Conservation (phyloP, 495 filamentous ascomycete genomes). For the Lentithecium fluviatile region DNA sequence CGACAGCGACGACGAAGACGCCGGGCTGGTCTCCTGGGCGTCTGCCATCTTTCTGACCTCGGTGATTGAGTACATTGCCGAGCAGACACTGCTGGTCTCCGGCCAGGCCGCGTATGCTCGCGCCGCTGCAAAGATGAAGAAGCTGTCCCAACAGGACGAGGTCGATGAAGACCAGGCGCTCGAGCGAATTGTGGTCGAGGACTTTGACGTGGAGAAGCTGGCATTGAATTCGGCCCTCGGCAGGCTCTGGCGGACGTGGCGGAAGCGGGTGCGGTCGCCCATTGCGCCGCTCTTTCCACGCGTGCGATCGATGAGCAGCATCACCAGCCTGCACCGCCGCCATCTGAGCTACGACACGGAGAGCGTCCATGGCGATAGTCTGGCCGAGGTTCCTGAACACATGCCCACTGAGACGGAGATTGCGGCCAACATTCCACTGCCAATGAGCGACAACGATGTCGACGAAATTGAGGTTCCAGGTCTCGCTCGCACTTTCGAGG, state of each 20-base stretch:
- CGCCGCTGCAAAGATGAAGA: slow-evolving; percentile 54
- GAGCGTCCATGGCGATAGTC: not conserved
- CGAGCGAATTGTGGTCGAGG: slow-evolving; percentile 77
- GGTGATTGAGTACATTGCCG: slow-evolving; percentile 90
- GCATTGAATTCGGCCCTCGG: slow-evolving; percentile 85
- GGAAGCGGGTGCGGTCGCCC: slow-evolving; percentile 65
- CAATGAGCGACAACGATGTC: slow-evolving; percentile 65
- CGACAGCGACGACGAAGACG: slow-evolving; percentile 46
- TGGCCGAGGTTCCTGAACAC: slow-evolving; percentile 37
- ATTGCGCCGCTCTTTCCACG: slow-evolving; percentile 39
- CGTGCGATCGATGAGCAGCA: slow-evolving; percentile 23
- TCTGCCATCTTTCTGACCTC: slow-evolving; percentile 95
- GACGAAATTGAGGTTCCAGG: slow-evolving; percentile 73
- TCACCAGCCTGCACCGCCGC: slow-evolving; percentile 24
- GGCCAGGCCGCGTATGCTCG: slow-evolving; percentile 83
- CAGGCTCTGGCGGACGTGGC: slow-evolving; percentile 92
- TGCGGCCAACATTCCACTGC: slow-evolving; percentile 60
- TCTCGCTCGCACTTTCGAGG: slow-evolving; percentile 57
- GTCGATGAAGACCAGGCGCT: slow-evolving; percentile 36
- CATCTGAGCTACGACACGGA: slow-evolving; percentile 27
- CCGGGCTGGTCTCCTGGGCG: slow-evolving; percentile 78
- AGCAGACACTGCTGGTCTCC: slow-evolving; percentile 82
- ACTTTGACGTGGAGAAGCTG: slow-evolving; percentile 88
- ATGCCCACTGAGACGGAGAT: slow-evolving; percentile 42
- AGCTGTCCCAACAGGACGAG: slow-evolving; percentile 35